Percentiles rank a stretch among this genome's conserved stretches.
These are phyloP conservation scores for Mycosphaerella sp. DNA, from an alignment of 2,329 filamentous ascomycete species.

Conservation along the genomic window DNA sequence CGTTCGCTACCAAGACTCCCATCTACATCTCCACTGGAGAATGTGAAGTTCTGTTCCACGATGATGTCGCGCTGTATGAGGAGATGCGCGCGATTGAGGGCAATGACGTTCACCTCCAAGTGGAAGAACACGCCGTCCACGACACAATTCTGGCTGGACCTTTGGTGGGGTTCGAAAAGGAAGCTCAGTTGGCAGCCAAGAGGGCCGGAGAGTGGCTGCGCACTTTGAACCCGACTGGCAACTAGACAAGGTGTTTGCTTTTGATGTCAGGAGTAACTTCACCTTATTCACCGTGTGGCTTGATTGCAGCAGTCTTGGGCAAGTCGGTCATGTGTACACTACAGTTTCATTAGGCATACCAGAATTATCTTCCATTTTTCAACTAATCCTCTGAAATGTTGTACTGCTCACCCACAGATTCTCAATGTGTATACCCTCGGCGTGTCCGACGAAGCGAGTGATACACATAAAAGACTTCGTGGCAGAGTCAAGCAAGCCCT, in stretches of 20 bases:
- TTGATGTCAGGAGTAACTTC: no score
- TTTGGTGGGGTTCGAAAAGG: conserved; percentile 39
- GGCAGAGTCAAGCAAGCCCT: not conserved
- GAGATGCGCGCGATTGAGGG: conserved; percentile 36
- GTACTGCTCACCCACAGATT: not conserved
- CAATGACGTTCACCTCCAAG: conserved; percentile 39
- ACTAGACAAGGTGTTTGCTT: not conserved
- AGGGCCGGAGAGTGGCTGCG: conserved; percentile 34
- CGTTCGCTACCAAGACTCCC: conserved; percentile 37
- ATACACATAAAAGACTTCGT: not conserved
- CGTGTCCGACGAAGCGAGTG: not conserved
- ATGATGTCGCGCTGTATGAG: conserved; percentile 36
- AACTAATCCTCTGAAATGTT: not conserved
- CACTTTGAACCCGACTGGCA: conserved; percentile 2
- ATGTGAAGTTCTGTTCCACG: conserved; percentile 39
- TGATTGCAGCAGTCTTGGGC: not conserved
- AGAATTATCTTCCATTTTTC: not conserved
- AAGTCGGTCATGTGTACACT: not conserved
- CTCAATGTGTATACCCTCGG: not conserved
- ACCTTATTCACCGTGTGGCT: no score
- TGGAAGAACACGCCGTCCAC: conserved; percentile 40
- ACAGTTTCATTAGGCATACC: not conserved
- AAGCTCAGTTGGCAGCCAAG: conserved; percentile 32
- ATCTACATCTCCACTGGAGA: conserved; percentile 40
- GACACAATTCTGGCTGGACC: conserved; percentile 42